These are phyloP conservation scores for Anisogramma anomala DNA, from an alignment of 2,329 filamentous ascomycete species.

Conservation along the genomic window DNA sequence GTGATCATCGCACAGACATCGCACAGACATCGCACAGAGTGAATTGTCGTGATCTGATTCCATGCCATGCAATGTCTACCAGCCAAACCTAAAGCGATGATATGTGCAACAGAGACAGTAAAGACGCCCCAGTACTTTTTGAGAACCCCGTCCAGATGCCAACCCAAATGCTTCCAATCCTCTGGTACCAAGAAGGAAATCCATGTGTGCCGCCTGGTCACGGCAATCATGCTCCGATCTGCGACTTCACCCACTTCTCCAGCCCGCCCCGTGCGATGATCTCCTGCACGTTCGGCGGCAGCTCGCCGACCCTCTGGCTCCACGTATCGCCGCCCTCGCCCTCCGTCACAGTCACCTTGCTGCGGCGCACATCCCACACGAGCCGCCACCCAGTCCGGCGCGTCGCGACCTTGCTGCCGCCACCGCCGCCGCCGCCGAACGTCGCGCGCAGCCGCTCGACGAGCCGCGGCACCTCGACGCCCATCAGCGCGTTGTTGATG, in stretches of 20 bases:
- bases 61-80: not conserved
- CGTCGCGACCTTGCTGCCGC: constrained; percentile 43
- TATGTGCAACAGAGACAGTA: not conserved
- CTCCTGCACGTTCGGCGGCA: constrained; percentile 77
- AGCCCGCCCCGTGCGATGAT: constrained; percentile 69
- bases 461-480: constrained; percentile 56
- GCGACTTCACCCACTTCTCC: constrained; percentile 70
- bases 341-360: constrained; percentile 60
- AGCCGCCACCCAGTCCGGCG: constrained; percentile 74
- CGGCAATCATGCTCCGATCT: constrained; percentile 37
- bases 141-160: not conserved
- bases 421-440: constrained; percentile 32
- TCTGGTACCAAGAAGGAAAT: too few species aligned
- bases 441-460: constrained; percentile 53
- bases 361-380: constrained; percentile 66
- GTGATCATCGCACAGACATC: too few species aligned
- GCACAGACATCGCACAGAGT: too few species aligned
- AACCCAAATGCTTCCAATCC: not conserved
- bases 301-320: constrained; percentile 71
- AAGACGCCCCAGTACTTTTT: not conserved
- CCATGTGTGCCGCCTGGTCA: too few species aligned
- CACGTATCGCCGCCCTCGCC: constrained; percentile 54
- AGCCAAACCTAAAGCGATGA: not conserved
- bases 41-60: not conserved
- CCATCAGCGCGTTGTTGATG: constrained; percentile 70